Evolutionary conservation across 257 asterid species (phyloP).

Genomic region (Prunella vulgaris): DNA sequence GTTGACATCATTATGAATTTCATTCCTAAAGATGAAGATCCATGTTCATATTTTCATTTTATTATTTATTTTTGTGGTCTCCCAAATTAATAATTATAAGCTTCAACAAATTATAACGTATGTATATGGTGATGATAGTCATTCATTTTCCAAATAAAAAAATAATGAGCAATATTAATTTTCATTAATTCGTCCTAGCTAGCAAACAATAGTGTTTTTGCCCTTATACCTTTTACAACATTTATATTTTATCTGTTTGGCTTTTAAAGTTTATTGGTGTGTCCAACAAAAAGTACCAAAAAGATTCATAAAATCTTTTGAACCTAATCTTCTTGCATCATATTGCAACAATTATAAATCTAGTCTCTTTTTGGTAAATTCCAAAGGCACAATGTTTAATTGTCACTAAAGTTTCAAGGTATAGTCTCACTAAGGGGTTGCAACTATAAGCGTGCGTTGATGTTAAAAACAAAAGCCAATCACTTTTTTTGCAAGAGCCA

Average conservation of each 20-base stretch:
- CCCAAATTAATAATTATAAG: too few species aligned
- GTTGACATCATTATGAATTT: too few species aligned
- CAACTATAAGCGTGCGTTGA: not conserved
- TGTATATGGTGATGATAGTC: too few species aligned
- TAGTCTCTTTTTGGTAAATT: not conserved
- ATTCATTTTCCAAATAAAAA: too few species aligned
- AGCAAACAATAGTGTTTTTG: too few species aligned
- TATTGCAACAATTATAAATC: not conserved
- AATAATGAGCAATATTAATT: too few species aligned
- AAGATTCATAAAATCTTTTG: slow-evolving; percentile 3
- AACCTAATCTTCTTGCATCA: slow-evolving; percentile 7
- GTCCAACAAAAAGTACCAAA: not conserved
- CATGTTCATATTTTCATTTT: too few species aligned
- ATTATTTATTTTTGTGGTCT: too few species aligned
- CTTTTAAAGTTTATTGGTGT: not conserved
- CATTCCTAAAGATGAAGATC: too few species aligned
- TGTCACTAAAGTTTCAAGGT: not conserved
- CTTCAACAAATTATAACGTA: too few species aligned
- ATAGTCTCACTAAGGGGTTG: not conserved
- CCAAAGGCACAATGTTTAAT: not conserved
- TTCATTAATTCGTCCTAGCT: too few species aligned
- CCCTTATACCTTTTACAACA: not conserved
- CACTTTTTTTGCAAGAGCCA: not conserved
- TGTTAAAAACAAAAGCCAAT: not conserved
- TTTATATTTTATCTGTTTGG: not conserved